phyloP scores from a whole-genome alignment of 2,329 filamentous ascomycete species.

The Paraphoma chrysanthemicola region DNA sequence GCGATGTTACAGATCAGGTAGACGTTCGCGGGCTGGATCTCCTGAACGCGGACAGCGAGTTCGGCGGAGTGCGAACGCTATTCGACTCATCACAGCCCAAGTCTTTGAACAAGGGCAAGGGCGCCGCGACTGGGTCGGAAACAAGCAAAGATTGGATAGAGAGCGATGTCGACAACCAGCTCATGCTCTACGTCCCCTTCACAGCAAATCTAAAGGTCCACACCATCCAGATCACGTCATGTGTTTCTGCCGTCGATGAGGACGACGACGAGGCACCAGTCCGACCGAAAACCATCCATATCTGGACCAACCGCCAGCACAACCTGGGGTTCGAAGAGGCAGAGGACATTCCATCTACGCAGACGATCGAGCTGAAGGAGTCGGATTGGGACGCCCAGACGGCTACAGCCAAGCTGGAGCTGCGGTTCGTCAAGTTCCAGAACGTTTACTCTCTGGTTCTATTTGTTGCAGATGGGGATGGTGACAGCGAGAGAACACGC shows the following conservation, averaged over 20 bases:
- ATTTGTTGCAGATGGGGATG: constrained; percentile 83
- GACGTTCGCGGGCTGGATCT: constrained; percentile 83
- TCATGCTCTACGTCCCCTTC: constrained; percentile 92
- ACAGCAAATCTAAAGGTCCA: constrained; percentile 88
- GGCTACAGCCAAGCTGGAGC: constrained; percentile 59
- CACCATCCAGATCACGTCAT: constrained; percentile 83
- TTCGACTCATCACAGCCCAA: constrained; percentile 75
- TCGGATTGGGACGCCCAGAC: constrained; percentile 74
- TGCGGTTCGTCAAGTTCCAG: constrained; percentile 98
- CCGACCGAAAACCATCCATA: constrained; percentile 80
- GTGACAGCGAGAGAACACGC: constrained; percentile 84
- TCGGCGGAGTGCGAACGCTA: constrained; percentile 74
- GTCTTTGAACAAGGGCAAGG: constrained; percentile 59
- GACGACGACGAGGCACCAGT: constrained; percentile 75
- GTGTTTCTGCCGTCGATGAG: constrained; percentile 66
- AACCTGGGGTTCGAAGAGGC: constrained; percentile 96
- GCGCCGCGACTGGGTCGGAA: constrained; percentile 61
- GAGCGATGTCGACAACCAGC: constrained; percentile 95
- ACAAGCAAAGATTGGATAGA: constrained; percentile 83
- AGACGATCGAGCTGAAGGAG: constrained; percentile 75
- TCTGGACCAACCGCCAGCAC: constrained; percentile 88
- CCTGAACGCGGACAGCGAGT: constrained; percentile 82
- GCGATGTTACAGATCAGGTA: constrained; percentile 81
- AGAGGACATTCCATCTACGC: constrained; percentile 81
- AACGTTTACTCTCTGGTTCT: constrained; percentile 85